Evolutionary conservation across 805 yeast genomes (phyloP), one percentile per base, ranked within the genome.

Genomic region (Saturnispora zaruensis): DNA sequence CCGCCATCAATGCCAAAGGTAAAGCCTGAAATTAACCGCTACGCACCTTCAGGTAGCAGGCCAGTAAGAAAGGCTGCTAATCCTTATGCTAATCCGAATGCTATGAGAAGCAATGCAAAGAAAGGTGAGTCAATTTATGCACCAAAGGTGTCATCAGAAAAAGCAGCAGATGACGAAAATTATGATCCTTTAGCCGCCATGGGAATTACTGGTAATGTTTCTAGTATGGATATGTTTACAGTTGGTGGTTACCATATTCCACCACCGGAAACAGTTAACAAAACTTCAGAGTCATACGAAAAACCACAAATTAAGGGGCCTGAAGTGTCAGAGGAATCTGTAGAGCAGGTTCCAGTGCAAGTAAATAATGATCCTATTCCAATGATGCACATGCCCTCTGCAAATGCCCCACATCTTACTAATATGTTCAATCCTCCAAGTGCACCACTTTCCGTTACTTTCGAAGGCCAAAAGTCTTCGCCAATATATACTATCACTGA

Each of bases 201-300:
- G 37, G 56, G 49, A 5, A 45, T 50, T 45, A 54, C 59, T 2
- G 50, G 51, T 3, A 51, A 54, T 13, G 41, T 55, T 33, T 53
- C 48, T 14, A 51, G 56, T 6, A 53, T 55, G 41, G 67, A 66
- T 51, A 63, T 59, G 52, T 66, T 62, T 53, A 59, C 62, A 24
- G 63, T 54, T 47, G 67, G 67, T 5, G 70, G 70, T 3, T 66
- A 66, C 44, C 55, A 52, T 26, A 56, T 60, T 36, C 62, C 65
- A 3, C 51, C 58, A 7, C 53, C 55, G 2, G 34, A 36, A 6
- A 14, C 41, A 20, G 32, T 43, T 1, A 44, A 28, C 21, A 51
- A 45, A 14, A 45, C 21, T 25, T 23, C 38, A 3, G 13, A 26
- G 14, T n/a, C 40, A 14, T 43, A 14, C 21, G 44, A 41, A 5